Percentiles rank a stretch among this genome's conserved stretches.
Conservation (phyloP, 352 stramenopile species). For the Phytophthora parvispora region DNA sequence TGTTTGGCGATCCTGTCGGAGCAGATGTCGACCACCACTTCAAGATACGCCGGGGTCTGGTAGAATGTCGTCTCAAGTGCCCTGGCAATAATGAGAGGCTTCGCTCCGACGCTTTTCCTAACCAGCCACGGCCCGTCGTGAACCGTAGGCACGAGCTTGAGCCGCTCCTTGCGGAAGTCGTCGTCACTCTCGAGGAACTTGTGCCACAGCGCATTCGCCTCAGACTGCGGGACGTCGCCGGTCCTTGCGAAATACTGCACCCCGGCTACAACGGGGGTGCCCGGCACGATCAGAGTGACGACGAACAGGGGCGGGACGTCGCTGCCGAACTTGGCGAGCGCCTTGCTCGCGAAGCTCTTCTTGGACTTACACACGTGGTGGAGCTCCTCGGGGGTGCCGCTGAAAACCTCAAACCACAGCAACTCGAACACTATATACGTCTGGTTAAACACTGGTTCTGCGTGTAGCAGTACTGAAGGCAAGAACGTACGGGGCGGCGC, state of each 20-base stretch:
- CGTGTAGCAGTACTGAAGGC: background rate
- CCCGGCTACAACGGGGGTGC: slow-evolving; percentile 67
- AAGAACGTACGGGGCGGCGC: slow-evolving; percentile 68
- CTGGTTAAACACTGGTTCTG: background rate
- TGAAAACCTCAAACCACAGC: slow-evolving; percentile 87
- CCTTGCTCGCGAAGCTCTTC: slow-evolving; percentile 78
- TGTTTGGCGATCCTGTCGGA: slow-evolving; percentile 82
- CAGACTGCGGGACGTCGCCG: slow-evolving; percentile 27
- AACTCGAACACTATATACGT: slow-evolving; percentile 77
- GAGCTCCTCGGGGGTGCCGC: slow-evolving; percentile 70
- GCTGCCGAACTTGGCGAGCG: slow-evolving; percentile 68
- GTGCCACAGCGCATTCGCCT: slow-evolving; percentile 65
- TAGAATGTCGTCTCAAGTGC: slow-evolving; percentile 73
- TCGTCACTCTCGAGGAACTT: slow-evolving; percentile 74
- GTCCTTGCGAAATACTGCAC: slow-evolving; percentile 84
- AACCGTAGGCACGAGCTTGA: slow-evolving; percentile 87
- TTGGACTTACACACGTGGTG: slow-evolving; percentile 73
- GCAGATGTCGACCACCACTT: slow-evolving; percentile 83
- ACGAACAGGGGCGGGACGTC: slow-evolving; percentile 80
- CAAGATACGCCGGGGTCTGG: slow-evolving; percentile 70
- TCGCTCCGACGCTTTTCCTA: slow-evolving; percentile 81
- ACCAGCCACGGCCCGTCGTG: slow-evolving; percentile 86
- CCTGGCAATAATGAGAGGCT: slow-evolving; percentile 83
- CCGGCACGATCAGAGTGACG: slow-evolving; percentile 80
- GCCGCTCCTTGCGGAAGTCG: slow-evolving; percentile 71